These are phyloP conservation scores for Sugiyamaella grinbergsii DNA, from an alignment of 1,139 yeast species.

Conservation along the genomic window DNA sequence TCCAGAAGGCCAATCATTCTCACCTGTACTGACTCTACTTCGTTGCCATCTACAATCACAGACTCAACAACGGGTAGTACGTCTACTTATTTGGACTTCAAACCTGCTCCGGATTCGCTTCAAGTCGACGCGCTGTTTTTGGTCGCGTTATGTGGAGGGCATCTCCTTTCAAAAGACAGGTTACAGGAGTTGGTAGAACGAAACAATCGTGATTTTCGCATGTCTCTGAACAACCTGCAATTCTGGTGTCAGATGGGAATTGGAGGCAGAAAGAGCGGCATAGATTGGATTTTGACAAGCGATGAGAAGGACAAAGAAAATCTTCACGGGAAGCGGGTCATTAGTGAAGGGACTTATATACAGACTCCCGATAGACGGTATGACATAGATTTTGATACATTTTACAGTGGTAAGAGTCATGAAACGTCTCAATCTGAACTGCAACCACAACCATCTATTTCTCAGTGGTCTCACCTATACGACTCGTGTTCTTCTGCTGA, in stretches of 20 bases:
- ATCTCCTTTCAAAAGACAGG: slow-evolving; percentile 41
- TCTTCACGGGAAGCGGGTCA: slow-evolving; percentile 27
- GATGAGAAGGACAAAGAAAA: slow-evolving; percentile 27
- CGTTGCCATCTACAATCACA: slow-evolving; percentile 55
- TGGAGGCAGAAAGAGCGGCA: slow-evolving; percentile 39
- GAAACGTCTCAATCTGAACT: neutral
- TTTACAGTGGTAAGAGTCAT: slow-evolving; percentile 2
- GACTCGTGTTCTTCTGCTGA: slow-evolving; percentile 29
- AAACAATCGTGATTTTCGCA: slow-evolving; percentile 55
- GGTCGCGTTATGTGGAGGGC: slow-evolving; percentile 45
- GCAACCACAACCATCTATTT: neutral
- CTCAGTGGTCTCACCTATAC: neutral
- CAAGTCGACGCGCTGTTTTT: slow-evolving; percentile 43
- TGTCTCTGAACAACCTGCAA: slow-evolving; percentile 58
- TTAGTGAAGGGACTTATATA: slow-evolving; percentile 32
- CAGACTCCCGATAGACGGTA: slow-evolving; percentile 1
- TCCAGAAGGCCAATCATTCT: slow-evolving; percentile 80
- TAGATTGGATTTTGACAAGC: slow-evolving; percentile 39
- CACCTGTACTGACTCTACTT: slow-evolving; percentile 62
- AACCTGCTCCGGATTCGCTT: slow-evolving; percentile 32
- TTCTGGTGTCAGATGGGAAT: slow-evolving; percentile 52
- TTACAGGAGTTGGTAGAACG: slow-evolving; percentile 45
- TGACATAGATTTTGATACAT: slow-evolving; percentile 10
- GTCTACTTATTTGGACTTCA: slow-evolving; percentile 38
- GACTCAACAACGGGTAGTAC: slow-evolving; percentile 19